Base-by-base conservation (phyloP, 2,329 filamentous ascomycete genomes). In the Ceratocystis variospora region DNA sequence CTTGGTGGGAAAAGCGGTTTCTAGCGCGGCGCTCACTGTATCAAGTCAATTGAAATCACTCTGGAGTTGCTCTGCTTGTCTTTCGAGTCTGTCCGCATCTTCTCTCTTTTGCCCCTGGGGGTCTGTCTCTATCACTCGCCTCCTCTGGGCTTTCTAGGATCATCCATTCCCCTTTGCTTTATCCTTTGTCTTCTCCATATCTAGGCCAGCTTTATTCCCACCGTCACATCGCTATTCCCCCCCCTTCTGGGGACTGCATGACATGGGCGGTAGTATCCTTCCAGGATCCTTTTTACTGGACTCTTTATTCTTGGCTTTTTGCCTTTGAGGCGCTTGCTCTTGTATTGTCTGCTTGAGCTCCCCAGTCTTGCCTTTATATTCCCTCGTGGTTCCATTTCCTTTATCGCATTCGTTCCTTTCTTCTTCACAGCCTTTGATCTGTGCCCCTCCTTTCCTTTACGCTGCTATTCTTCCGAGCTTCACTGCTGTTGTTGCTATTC, bases 391-490 rank as follows among this genome's bases (percentile, higher is more conserved):
- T 41, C 37, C 37, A 41, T 41, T 31, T 48, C 50, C 22, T 66
- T 12, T 46, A 17, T 46, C 5, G 17, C 22, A 62, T 53, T 25
- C 15, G 31, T 59, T 50, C 41, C 44, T 57, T 63, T 61, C 33
- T 62, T 41, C 25, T 59, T 61, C 45, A 61, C 63, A 31, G 64
- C 62, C 63, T 68, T 63, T 63, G 46, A 41, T 62, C 44, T 68
- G 53, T 45, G 65, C 50, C 44, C 68, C 61, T 46, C 31, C 63
- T 33, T 31, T 59, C 50, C n/a, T 48, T 63, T 41, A 33, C 4
- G 17, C 37, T 15, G n/a, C 45, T 50, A n/a, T 41, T 33, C 37
- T 61, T 31, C n/a, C 61, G 37, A 45, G 28, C 37, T 22, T 61
- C 61, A 15, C n/a, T 50, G 15, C 15, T 63, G 31, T 55, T 61